phyloP scores from a whole-genome alignment of 768 basidiomycete genomes.

The Holtermannia corniformis region DNA sequence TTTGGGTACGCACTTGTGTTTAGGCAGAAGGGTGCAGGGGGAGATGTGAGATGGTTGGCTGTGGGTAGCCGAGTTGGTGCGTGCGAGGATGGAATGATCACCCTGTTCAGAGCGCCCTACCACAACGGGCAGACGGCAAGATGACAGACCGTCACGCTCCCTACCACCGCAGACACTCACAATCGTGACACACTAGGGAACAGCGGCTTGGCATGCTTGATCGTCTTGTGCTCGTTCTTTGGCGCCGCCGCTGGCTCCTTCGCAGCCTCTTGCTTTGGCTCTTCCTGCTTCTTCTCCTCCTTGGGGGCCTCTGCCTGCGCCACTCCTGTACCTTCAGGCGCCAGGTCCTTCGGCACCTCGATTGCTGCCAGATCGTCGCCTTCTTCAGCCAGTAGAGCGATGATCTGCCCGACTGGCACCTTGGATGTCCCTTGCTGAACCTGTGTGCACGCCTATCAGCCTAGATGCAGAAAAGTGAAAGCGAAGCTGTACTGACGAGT shows the following conservation, averaged over 20 bases:
- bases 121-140: not conserved
- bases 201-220: slow-evolving; percentile 55
- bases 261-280: not conserved
- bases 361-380: slow-evolving; percentile 89
- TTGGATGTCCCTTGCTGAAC: slow-evolving; percentile 68
- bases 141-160: too few species aligned
- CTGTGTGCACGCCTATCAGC: slow-evolving; percentile 45
- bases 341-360: slow-evolving; percentile 44
- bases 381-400: slow-evolving; percentile 88
- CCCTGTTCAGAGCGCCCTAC: not conserved
- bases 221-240: slow-evolving; percentile 18
- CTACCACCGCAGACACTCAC: too few species aligned
- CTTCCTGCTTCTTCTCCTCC: not conserved
- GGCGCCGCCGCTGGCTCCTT: not conserved
- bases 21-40: too few species aligned
- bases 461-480: not conserved
- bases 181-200: slow-evolving; percentile 86
- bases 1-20: too few species aligned
- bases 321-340: slow-evolving; percentile 16
- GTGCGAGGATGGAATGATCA: too few species aligned
- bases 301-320: not conserved
- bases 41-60: too few species aligned
- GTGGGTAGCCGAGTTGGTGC: too few species aligned
- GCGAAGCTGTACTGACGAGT: slow-evolving; percentile 22
- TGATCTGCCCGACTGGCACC: slow-evolving; percentile 75